Evolutionary conservation across 208 protist genomes (phyloP), one percentile per base, ranked within the genome.

Genomic region (Leishmania gerbilli): DNA sequence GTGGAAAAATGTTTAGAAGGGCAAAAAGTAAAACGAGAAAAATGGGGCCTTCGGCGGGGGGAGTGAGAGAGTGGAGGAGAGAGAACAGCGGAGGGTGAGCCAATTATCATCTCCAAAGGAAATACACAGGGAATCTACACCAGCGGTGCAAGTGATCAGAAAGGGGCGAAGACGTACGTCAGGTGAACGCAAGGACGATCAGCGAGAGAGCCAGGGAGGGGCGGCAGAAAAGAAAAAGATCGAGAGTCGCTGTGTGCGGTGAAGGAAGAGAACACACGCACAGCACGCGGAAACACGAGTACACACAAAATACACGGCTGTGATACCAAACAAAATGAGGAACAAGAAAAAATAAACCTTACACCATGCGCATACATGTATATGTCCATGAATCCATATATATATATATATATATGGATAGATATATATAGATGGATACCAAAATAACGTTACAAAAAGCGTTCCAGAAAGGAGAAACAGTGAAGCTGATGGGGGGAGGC

Each of bases 71-170:
- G 42, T 5, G 45, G 45, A 1, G 45, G 45, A 49, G 60, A 74
- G 71, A 76, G 65, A 55, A 67, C 45, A 49, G 45, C 0, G 8
- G 74, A 42, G 47, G 19, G 27, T 27, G 58, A 1, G 58, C 21
- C n/a, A 53, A 74, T 31, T 74, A 55, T 37, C 31, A 81, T 24
- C 76, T 76, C 84, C 77, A 77, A 84, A 77, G 78, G 77, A 76
- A 58, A 24, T 3, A 51, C 5, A 67, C 76, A 84, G 17, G 51
- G 5, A 55, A 55, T 55, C 51, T 55, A 64, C 21, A 31, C 19
- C 58, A 27, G 58, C 58, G 27, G 58, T 64, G n/a, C 5, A 64
- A 24, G 58, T 64, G 19, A 7, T 27, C 7, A 6, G 9, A 64
- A 31, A 17, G 27, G 58, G 27, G 58, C 15, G 24, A 64, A 17